Evolutionary conservation across 805 yeast genomes (phyloP).

Genomic region (Nakazawaea wyomingensis): DNA sequence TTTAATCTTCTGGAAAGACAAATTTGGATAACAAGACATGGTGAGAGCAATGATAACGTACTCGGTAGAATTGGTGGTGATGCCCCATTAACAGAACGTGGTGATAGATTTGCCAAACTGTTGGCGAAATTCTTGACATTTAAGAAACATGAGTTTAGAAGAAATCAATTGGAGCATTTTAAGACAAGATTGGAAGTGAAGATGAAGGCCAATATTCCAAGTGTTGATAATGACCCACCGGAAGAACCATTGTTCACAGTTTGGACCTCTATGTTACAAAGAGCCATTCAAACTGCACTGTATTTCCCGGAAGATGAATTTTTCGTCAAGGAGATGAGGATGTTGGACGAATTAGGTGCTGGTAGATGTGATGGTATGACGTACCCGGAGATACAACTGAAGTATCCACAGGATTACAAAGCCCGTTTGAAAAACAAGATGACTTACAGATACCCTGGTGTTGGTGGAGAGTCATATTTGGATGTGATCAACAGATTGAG

Average conservation of each 20-base stretch:
- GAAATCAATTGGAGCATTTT: slow-evolving; percentile 51
- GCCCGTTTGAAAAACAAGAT: slow-evolving; percentile 74
- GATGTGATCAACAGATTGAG: slow-evolving; percentile 89
- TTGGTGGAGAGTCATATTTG: slow-evolving; percentile 92
- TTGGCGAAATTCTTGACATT: slow-evolving; percentile 67
- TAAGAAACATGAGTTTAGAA: slow-evolving; percentile 66
- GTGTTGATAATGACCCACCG: slow-evolving; percentile 29
- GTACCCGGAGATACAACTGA: slow-evolving; percentile 72
- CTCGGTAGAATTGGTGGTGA: slow-evolving; percentile 90
- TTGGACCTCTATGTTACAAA: slow-evolving; percentile 83
- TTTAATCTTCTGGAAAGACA: slow-evolving; percentile 87
- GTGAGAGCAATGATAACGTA: slow-evolving; percentile 85
- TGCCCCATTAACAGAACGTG: slow-evolving; percentile 73
- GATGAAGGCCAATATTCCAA: slow-evolving; percentile 23
- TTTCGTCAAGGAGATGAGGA: slow-evolving; percentile 81
- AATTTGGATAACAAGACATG: slow-evolving; percentile 93
- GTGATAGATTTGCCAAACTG: slow-evolving; percentile 67
- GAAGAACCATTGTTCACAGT: slow-evolving; percentile 79
- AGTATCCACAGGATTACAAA: slow-evolving; percentile 73
- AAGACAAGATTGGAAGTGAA: slow-evolving; percentile 40
- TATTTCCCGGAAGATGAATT: slow-evolving; percentile 69
- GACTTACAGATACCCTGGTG: slow-evolving; percentile 90
- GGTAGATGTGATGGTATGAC: slow-evolving; percentile 93
- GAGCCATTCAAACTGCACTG: slow-evolving; percentile 76
- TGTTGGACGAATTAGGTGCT: slow-evolving; percentile 91